Evolutionary conservation across 208 protist species (phyloP), one percentile per base, ranked within the genome.

Genomic region (Leishmania lainsoni): DNA sequence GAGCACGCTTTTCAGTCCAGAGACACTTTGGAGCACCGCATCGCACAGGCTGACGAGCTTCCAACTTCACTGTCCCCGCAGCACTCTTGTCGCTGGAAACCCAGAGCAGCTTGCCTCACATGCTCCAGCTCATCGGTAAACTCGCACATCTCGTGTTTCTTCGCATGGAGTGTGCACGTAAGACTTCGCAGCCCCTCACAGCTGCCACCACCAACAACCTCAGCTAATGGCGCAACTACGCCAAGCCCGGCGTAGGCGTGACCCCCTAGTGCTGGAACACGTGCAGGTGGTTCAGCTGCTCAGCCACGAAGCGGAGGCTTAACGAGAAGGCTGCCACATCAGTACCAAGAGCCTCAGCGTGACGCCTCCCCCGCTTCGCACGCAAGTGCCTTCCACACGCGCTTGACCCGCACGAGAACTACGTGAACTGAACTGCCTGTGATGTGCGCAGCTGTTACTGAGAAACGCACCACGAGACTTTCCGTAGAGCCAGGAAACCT

Each of bases 101-200:
- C n/a, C 6, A 29, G 52, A 20, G 12, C 65, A 26, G 65, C n/a
- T 5, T n/a, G 65, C 63, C 49, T 12, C 66, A 14, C 22, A 16
- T 29, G 22, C 52, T 74, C 48, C 77, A 58, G 16, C 65, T 72
- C 77, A 32, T 61, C 65, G 14, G 39, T 8, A 35, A 74, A 52
- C 68, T 80, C 45, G 39, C 45, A 14, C 22, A 4, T 48, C 65
- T 73, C 39, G 26, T 8, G 48, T n/a, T 74, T 80, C 48, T 80
- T 80, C 22, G 26, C 52, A 35, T 73, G 54, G 22, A 63, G 48
- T 0, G 70, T 48, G 32, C 48, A 6, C 14, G 35, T n/a, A 17
- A 72, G 6, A 35, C 56, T 35, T 79, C 76, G 32, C 45, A 0
- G 32, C 56, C 39, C 56, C 9, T 20, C 51, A 66, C 35, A 29